These are phyloP conservation scores for Kernera saxatilis DNA, from an alignment of 345 rosid species.

Conservation along the genomic window DNA sequence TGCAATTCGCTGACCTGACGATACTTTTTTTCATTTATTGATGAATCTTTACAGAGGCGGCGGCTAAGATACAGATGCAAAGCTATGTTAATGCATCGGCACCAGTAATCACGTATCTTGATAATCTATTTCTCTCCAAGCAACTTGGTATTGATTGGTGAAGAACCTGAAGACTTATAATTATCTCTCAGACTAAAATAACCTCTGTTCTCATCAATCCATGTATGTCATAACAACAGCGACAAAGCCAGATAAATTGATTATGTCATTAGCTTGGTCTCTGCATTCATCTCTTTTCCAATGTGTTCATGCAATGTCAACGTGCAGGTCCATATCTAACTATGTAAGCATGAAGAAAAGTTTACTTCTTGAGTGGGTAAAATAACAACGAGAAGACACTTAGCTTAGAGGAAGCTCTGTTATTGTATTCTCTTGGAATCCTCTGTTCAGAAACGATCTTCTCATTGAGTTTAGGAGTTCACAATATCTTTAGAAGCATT, in stretches of 20 bases:
- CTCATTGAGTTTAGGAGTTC: no score
- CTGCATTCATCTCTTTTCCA: background rate
- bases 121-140: conserved; percentile 61
- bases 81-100: conserved; percentile 50
- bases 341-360: no score
- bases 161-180: conserved; percentile 12
- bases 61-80: conserved; percentile 73
- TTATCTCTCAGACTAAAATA: background rate
- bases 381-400: no score
- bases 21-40: background rate
- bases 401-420: no score
- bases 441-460: no score
- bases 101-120: conserved; percentile 55
- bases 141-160: conserved; percentile 87
- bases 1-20: background rate
- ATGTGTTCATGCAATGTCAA: background rate
- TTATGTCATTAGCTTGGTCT: background rate
- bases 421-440: no score
- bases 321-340: no score
- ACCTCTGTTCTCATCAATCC: background rate
- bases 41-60: conserved; percentile 43
- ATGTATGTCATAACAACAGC: background rate
- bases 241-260: background rate
- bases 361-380: no score
- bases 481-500: no score